These are phyloP conservation scores for Phytophthora pini DNA, from an alignment of 352 stramenopile genomes.

Conservation along the genomic window DNA sequence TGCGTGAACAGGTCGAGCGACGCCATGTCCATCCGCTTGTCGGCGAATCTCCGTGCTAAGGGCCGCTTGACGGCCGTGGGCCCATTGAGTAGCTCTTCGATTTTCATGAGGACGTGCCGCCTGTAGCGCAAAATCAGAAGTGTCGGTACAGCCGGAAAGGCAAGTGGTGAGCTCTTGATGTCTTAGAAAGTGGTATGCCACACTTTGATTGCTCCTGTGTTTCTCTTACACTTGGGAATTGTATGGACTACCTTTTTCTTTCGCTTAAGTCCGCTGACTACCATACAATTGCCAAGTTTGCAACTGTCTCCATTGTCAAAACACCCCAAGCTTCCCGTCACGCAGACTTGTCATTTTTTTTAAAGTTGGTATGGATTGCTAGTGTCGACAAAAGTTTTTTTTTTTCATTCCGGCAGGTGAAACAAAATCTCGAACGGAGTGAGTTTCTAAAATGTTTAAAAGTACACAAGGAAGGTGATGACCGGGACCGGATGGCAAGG, in stretches of 20 bases:
- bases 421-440: not conserved
- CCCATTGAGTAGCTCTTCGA: slow-evolving; percentile 43
- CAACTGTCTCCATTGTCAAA: slow-evolving; percentile 3
- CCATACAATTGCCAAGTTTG: slow-evolving; percentile 24
- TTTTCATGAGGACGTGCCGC: slow-evolving; percentile 37
- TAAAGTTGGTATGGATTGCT: slow-evolving; percentile 4
- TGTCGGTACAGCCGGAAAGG: slow-evolving; percentile 7
- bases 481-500: slow-evolving; percentile 22
- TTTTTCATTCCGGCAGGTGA: too few relatives aligned
- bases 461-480: slow-evolving; percentile 25
- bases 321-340: slow-evolving; percentile 6
- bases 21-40: slow-evolving; percentile 60
- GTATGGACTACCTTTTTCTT: not conserved
- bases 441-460: not conserved
- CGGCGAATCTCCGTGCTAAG: slow-evolving; percentile 1
- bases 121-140: slow-evolving; percentile 28
- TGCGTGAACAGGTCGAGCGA: slow-evolving; percentile 57
- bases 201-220: slow-evolving; percentile 12
- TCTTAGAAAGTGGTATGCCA: slow-evolving; percentile 23
- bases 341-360: slow-evolving; percentile 3
- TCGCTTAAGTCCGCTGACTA: slow-evolving; percentile 19
- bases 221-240: slow-evolving; percentile 1
- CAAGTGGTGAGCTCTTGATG: slow-evolving; percentile 38
- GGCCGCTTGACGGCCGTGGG: not conserved
- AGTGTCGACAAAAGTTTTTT: slow-evolving; percentile 2